Evolutionary conservation across 2,329 filamentous ascomycete species (phyloP), one percentile per base, ranked within the genome.

Genomic region (Trichoderma sp.): DNA sequence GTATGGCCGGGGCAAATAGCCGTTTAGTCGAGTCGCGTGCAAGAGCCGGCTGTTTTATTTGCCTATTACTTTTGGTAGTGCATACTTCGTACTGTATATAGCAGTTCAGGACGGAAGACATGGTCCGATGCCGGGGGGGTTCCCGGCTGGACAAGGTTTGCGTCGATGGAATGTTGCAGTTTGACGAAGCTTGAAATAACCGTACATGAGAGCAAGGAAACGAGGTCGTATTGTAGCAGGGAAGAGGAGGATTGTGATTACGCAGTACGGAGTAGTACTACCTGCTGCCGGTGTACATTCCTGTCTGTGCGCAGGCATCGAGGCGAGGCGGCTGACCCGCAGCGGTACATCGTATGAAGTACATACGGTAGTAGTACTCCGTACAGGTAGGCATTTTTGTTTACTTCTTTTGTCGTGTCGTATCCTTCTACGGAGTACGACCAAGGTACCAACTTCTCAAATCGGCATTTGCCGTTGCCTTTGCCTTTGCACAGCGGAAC

Each of bases 51-150:
- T 54, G 12, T 39, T 48, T 5, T 27, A 54, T 54, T 42, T 64
- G 59, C 59, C 59, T 59, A 57, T n/a, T n/a, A n/a, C 13, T 39
- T 39, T 12, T 4, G 17, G 13, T 39, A 15, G 10, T 39, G 35
- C 35, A 2, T 39, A 17, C 13, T n/a, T 17, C 35, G 34, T n/a
- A 35, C 34, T 10, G 4, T 17, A n/a, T 15, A n/a, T n/a, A n/a
- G 37, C 37, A 42, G 37, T 17, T 7, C n/a, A n/a, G 37, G 37
- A 7, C 25, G 10, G 48, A 27, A 22, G 39, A 42, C 37, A 29
- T n/a, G 53, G 42, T 65, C 61, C 61, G 61, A 65, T 65, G 61
- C 61, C 61, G 61, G 61, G 35, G n/a, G 37, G 25, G 19, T 34
- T 12, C 15, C 2, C 34, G 6, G 17, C 34, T 22, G 32, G 29